Evolutionary conservation across 495 filamentous ascomycete genomes (phyloP), one percentile per base, ranked within the genome.

Genomic region (Penicillium ochrochloron): DNA sequence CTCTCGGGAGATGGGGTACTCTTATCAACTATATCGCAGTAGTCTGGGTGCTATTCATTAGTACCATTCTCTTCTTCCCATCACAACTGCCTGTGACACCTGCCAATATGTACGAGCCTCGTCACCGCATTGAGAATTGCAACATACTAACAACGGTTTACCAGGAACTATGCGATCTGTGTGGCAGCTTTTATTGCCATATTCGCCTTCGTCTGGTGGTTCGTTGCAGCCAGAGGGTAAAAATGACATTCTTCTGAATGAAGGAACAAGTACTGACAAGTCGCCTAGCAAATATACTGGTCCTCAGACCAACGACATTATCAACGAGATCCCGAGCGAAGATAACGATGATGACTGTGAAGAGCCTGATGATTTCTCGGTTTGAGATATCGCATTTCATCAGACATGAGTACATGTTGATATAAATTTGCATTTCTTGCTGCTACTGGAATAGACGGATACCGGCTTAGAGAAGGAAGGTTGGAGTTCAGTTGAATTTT

Each of bases 201-300:
- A 0, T 89, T 90, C 75, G 82, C 85, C 14, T 59, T 90, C 59
- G 71, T 80, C 4, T 91, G 89, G 89, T 91, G 89, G 89, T 88
- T 79, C 77, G 76, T 84, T 23, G 81, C 81, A 39, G 89, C 86
- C 3, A 75, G 83, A 68, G 80, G 83, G 86, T 88, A 75, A 70
- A 83, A 73, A 8, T 27, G 5, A 33, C 25, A 1, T 23, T 17
- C 12, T 25, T 31, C 11, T 56, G 6, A 3, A 9, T 39, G 11
- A 17, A 57, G 25, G 0, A 23, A 33, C 31, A 37, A 56, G 34
- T 54, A 53, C 50, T 66, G 33, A 66, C 37, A 12, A 15, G 21
- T 15, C n/a, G 12, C n/a, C 0, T 55, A 85, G 83, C 53, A 81
- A 77, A 67, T 87, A 87, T 64, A 85, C 79, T 11, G 85, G 85